Evolutionary conservation across 192 early-diverging fungal species (phyloP).

Genomic region (Mortierella hygrophila): DNA sequence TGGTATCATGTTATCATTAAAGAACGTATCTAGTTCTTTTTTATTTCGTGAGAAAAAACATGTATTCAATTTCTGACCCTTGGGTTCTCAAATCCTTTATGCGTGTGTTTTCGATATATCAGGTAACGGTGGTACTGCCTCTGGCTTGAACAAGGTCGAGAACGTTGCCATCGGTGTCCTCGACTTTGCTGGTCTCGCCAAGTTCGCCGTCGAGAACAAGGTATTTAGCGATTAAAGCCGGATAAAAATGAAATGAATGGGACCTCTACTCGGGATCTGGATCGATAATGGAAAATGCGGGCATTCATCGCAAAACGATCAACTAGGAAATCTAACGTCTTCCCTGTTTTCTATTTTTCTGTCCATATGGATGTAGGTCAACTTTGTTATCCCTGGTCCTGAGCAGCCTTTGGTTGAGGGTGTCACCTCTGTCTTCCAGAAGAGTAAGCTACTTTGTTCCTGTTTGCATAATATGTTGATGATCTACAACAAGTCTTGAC

Average conservation of each 20-base stretch:
- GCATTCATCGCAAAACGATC: not conserved
- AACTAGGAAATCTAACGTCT: not conserved
- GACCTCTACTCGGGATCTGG: not conserved
- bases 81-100: not conserved
- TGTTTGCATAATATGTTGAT: not conserved
- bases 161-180: constrained; percentile 82
- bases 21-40: not conserved
- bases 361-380: constrained; percentile 61
- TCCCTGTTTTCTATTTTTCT: not conserved
- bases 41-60: constrained; percentile 8
- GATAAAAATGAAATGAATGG: not conserved
- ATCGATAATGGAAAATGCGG: not conserved
- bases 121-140: constrained; percentile 96
- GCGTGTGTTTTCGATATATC: constrained; percentile 2
- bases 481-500: not conserved
- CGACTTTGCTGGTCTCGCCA: constrained; percentile 81
- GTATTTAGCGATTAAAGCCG: constrained; percentile 51
- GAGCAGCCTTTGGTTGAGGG: constrained; percentile 98
- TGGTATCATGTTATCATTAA: not conserved
- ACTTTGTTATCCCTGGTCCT: constrained; percentile 93
- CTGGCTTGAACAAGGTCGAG: constrained; percentile 77
- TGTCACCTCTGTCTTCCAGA: constrained; percentile 85
- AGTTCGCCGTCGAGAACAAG: constrained; percentile 84
- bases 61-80: not conserved
- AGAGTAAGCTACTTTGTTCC: constrained; percentile 61